Percentiles rank a stretch among this genome's conserved stretches.
Evolutionary conservation across 495 filamentous ascomycete genomes (phyloP).

Genomic region (Daldinia vernicosa): DNA sequence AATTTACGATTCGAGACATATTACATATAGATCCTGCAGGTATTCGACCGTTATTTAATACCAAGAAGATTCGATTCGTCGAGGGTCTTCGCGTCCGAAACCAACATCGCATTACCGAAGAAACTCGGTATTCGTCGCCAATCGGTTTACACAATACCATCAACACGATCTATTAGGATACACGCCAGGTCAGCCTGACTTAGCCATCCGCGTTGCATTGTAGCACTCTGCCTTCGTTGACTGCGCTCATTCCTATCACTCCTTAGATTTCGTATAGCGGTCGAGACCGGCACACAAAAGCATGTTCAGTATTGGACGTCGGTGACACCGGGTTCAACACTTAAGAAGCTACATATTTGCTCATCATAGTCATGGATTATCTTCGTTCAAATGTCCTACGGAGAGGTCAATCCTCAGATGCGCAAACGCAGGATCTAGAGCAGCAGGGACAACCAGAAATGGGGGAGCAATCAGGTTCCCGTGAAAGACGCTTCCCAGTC

Average conservation of each 20-base stretch:
- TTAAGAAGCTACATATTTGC: slow-evolving; percentile 28
- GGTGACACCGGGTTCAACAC: slow-evolving; percentile 29
- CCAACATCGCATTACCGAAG: slow-evolving; percentile 14
- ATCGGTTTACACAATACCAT: slow-evolving; percentile 14
- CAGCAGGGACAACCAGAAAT: slow-evolving; percentile 44
- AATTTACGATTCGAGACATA: slow-evolving; percentile 34
- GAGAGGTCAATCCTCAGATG: slow-evolving; percentile 24
- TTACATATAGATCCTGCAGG: slow-evolving; percentile 28
- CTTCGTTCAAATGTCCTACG: slow-evolving; percentile 28
- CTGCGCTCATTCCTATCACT: not conserved
- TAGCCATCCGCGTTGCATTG: slow-evolving; percentile 19
- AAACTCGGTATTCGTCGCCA: slow-evolving; percentile 11
- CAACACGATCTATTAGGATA: slow-evolving; percentile 16
- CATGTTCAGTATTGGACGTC: slow-evolving; percentile 28
- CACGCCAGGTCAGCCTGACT: slow-evolving; percentile 10
- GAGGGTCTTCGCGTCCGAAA: slow-evolving; percentile 21
- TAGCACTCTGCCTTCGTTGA: not conserved
- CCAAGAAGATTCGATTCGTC: slow-evolving; percentile 31
- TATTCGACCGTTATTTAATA: slow-evolving; percentile 16
- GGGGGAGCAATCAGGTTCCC: slow-evolving; percentile 28
- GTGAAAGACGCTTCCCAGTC: slow-evolving; percentile 28
- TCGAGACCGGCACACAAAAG: slow-evolving; percentile 14
- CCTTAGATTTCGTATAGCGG: slow-evolving; percentile 7
- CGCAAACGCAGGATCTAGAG: slow-evolving; percentile 28
- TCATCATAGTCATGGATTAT: slow-evolving; percentile 36